Base-by-base conservation (phyloP, 345 rosid species). In the Stellera chamaejasme region DNA sequence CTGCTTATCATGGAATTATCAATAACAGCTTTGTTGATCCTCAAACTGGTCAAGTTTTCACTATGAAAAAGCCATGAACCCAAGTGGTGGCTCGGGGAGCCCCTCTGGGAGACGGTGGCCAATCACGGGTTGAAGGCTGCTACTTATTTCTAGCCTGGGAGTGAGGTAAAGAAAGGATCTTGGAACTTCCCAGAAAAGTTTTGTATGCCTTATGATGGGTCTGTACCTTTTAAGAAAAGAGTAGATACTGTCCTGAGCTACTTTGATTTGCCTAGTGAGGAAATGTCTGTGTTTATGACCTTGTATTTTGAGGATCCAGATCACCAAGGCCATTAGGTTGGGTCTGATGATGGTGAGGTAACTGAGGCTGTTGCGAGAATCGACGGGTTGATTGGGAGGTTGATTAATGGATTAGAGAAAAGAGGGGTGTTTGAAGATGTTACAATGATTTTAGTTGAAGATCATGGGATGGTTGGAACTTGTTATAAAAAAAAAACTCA, bases 1-100 rank as follows among this genome's bases (percentile, higher is more conserved):
- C 98, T 41, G 81, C 95, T 42, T 70, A 62, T 66, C 98, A 92
- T 48, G 98, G 96, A 11, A 78, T 92, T 58, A 75, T 92, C 52
- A 75, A 81, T 56, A 92, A 92, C 66, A 41, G 52, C n/a, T 92
- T 92, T 50, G 55, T 70, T 11, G 96, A 92, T 53, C 96, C 96
- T 3, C 15, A 55, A 0, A 67, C 78, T 7, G 95, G 92, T 0
- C 78, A 84, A 3, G 26, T 46, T 16, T 88, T 92, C 63, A 72
- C 69, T 10, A 88, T 82, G 96, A n/a, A 59, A 53, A 2, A 88
- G 95, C 44, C 96, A 88, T 36, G 98, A 88, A 52, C 82, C 95
- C 42, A 75, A 82, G 68, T 85, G 98, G 96, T 92, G 96, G 98
- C 66, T 92, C 6, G 98, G 96, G 6, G 98, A 92, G 73, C 95